Evolutionary conservation across 306 rosid species (phyloP), one percentile per base, ranked within the genome.

Genomic region (Corylus americana): DNA sequence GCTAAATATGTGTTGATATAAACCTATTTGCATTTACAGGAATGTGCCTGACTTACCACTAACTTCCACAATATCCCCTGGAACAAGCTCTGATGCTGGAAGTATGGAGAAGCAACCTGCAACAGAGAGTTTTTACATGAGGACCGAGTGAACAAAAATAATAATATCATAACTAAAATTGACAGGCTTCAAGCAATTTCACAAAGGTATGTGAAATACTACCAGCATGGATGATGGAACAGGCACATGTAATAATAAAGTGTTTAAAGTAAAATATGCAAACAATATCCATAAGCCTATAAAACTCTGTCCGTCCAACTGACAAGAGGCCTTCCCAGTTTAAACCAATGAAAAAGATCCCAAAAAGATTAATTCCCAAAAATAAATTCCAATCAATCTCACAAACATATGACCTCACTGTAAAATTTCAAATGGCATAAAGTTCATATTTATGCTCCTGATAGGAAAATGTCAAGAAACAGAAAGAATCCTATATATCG

Each of bases 21-120:
- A 81, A 67, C 58, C 78, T 73, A 50, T 68, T 82, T 83, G 75
- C 35, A 27, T 49, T 74, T 63, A 73, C 51, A 86, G 74, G 74
- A 49, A 64, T 68, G 73, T n/a, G 81, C 73, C 39, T 51, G 55
- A 84, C 92, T 89, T 79, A 92, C 98, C 97, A 78, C 97, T 82
- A 84, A 93, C 91, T 84, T 95, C 99, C 77, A 95, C 93, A 76
- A 95, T 89, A 78, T 95, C 99, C 49, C 99, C 99, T 22, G 96
- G 98, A 84, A 95, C 98, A 66, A 95, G 93, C 81, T 95, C 97
- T 62, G 92, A 85, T 22, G 99, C 99, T 59, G 98, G 97, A 71
- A 93, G 90, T 88, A 95, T 92, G 74, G 98, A 95, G 83, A 91
- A 95, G 85, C 94, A 92, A 83, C 98, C 98, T 94, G 89, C 88